Evolutionary conservation across 345 rosid genomes (phyloP).

Genomic region (Citropsis articulata): DNA sequence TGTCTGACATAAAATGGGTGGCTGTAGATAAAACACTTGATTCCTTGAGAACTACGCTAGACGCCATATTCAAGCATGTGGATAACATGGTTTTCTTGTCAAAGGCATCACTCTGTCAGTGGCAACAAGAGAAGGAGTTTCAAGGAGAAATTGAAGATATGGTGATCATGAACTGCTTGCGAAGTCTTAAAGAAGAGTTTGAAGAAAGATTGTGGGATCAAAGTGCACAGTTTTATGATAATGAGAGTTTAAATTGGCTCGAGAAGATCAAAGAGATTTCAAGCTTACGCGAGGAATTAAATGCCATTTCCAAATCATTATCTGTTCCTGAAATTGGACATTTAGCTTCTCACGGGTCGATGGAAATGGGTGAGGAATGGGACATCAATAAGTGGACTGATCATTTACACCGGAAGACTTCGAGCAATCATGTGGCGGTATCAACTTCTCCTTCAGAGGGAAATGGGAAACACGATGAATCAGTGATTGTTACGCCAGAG

Average conservation of each 20-base stretch:
- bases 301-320: conserved; percentile 49
- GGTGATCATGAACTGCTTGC: conserved; percentile 43
- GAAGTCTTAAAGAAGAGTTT: conserved; percentile 54
- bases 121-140: conserved; percentile 58
- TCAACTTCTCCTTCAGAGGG: conserved; percentile 43
- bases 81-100: conserved; percentile 31
- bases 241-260: conserved; percentile 31
- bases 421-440: conserved; percentile 43
- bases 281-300: conserved; percentile 66
- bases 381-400: conserved; percentile 35
- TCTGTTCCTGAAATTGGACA: conserved; percentile 49
- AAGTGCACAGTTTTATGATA: conserved; percentile 30
- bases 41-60: conserved; percentile 35
- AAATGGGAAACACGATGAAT: conserved; percentile 66
- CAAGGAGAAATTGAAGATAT: conserved; percentile 44
- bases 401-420: conserved; percentile 52
- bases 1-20: conserved; percentile 32
- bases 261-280: conserved; percentile 60
- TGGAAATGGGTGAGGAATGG: conserved; percentile 42
- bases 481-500: conserved; percentile 42
- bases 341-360: conserved; percentile 41
- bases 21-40: conserved; percentile 37
- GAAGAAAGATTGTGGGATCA: conserved; percentile 44
- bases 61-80: conserved; percentile 32
- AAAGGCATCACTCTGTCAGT: conserved; percentile 33